Evolutionary conservation across 495 filamentous ascomycete genomes (phyloP).

Genomic region (Poronia punctata): DNA sequence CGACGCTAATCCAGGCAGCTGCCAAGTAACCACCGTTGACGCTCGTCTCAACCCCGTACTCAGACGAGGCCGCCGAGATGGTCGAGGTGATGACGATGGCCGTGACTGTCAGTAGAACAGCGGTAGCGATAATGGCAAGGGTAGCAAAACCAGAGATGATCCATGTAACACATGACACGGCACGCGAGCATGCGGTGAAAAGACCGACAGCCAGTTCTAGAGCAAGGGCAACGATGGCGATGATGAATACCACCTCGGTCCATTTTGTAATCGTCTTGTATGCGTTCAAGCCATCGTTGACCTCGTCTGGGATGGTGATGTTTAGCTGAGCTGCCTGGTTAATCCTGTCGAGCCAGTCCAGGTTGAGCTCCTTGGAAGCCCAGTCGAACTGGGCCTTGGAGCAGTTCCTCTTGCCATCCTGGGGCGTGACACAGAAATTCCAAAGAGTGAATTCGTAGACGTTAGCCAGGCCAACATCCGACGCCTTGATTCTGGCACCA

Average conservation of each 20-base stretch:
- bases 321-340: constrained; percentile 29
- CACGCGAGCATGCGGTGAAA: constrained; percentile 51
- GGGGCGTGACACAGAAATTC: constrained; percentile 67
- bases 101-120: constrained; percentile 53
- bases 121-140: constrained; percentile 54
- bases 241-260: constrained; percentile 72
- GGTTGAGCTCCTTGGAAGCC: constrained; percentile 56
- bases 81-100: constrained; percentile 59
- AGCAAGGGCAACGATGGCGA: constrained; percentile 61
- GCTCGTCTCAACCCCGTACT: constrained; percentile 57
- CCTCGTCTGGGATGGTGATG: constrained; percentile 51
- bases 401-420: constrained; percentile 45
- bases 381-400: constrained; percentile 67
- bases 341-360: constrained; percentile 41
- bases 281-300: constrained; percentile 58
- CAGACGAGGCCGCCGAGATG: constrained; percentile 54
- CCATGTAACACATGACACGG: constrained; percentile 43
- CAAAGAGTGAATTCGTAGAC: constrained; percentile 78
- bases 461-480: constrained; percentile 57
- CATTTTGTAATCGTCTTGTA: constrained; percentile 70
- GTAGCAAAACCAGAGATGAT: constrained; percentile 45
- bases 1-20: constrained; percentile 70
- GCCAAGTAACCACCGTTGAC: constrained; percentile 64
- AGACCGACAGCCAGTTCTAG: constrained; percentile 75
- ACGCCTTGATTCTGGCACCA: constrained; percentile 33